phyloP scores from a whole-genome alignment of 345 rosid species.

The rapeseed (Brassica napus) region DNA sequence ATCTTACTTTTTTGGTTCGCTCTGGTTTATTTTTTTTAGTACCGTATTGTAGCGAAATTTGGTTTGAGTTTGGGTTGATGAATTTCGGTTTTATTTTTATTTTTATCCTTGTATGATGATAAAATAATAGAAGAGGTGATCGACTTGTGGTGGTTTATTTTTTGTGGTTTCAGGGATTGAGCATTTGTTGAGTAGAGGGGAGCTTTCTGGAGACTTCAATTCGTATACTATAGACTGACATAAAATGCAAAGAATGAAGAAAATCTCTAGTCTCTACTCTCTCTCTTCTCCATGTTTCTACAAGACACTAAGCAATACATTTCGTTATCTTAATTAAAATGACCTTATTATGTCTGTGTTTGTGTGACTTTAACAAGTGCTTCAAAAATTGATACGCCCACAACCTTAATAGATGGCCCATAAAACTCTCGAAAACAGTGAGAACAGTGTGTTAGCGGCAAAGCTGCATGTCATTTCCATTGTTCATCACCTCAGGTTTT shows the following conservation, averaged over 20 bases:
- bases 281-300: constrained; percentile 1
- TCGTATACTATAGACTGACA: constrained; percentile 10
- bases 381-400: neutral
- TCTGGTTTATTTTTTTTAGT: neutral
- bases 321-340: neutral
- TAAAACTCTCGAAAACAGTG: too few relatives aligned
- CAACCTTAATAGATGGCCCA: neutral
- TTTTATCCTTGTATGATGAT: neutral
- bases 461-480: too few relatives aligned
- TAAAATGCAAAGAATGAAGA: neutral
- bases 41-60: neutral
- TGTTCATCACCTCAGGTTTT: too few relatives aligned
- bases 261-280: neutral
- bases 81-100: neutral
- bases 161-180: constrained; percentile 50
- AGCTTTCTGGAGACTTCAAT: constrained; percentile 30
- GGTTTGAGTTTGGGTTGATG: neutral
- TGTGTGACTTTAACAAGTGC: constrained; percentile 1
- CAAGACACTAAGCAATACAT: neutral
- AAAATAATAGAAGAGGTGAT: neutral
- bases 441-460: too few relatives aligned
- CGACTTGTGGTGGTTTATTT: neutral
- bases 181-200: constrained; percentile 47
- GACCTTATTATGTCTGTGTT: neutral
- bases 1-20: neutral